Evolutionary conservation across 257 asterid genomes (phyloP), one percentile per base, ranked within the genome.

Genomic region (Fraxinus excelsior): DNA sequence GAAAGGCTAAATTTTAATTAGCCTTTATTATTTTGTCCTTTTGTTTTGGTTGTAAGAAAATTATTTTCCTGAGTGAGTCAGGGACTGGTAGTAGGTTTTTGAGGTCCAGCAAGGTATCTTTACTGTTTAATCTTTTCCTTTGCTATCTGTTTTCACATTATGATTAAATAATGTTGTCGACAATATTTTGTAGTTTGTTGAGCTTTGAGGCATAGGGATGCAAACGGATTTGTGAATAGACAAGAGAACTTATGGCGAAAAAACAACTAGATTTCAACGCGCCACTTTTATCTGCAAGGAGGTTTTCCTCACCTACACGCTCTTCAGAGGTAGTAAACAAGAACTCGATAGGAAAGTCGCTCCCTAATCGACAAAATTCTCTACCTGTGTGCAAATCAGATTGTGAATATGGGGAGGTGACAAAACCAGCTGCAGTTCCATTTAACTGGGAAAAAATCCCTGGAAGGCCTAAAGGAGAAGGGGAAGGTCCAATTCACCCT

Each of bases 361-460:
- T 56, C 0, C 84, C 92, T 34, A 67, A 62, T 81, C 72, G 93
- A 21, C 96, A 85, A 35, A 84, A 80, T 12, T 84, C 95, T 70
- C 90, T 83, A 31, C 91, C 88, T 4, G 32, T 80, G 38, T 64
- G 68, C 18, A 87, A 65, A 80, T 70, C 87, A 2, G 86, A 85
- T 8, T 77, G 82, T 84, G 94, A 88, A 69, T 77, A 56, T 32
- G 87, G 81, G 58, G 94, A 80, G 74, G 88, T 90, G 53, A 80
- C 96, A 0, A 94, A 91, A 75, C 96, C 98, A 37, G 96, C 82
- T 56, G 80, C 98, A 25, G 94, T 94, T 71, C 98, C 98, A 2
- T 94, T 94, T 80, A 71, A 85, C 67, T 94, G 98, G 98, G 98
- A 94, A 81, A 84, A 87, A 76, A 83, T 82, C 73, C 98, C 98